phyloP scores from a whole-genome alignment of 2,329 filamentous ascomycete species.

The Davidsoniella virescens region DNA sequence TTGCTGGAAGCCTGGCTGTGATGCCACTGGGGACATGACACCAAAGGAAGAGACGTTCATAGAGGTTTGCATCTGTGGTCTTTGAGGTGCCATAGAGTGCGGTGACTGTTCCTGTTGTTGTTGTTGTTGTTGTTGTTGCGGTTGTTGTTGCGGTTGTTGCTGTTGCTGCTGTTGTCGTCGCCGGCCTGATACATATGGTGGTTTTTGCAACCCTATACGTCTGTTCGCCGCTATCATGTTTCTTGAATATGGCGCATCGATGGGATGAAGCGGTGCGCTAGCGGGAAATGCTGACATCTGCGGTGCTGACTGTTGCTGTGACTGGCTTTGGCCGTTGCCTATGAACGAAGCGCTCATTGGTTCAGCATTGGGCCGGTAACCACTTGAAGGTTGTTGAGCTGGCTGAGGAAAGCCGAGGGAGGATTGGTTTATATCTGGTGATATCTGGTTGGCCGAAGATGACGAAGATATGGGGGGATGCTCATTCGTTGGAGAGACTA shows the following conservation, averaged over 20 bases:
- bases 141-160: not conserved
- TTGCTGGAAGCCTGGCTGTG: constrained; percentile 29
- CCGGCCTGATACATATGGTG: not conserved
- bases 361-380: not conserved
- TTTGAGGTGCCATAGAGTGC: constrained; percentile 2
- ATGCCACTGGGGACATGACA: constrained; percentile 35
- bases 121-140: not conserved
- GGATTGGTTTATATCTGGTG: constrained; percentile 31
- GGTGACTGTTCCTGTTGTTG: constrained; percentile 4
- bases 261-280: constrained; percentile 9
- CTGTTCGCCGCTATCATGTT: constrained; percentile 1
- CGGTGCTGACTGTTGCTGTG: constrained; percentile 3
- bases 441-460: constrained; percentile 18
- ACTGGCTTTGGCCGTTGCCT: not conserved
- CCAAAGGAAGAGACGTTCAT: constrained; percentile 28
- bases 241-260: constrained; percentile 10
- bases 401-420: constrained; percentile 24
- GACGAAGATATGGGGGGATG: constrained; percentile 16
- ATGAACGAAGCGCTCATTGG: not conserved
- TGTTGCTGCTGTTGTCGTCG: not conserved
- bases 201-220: not conserved
- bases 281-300: constrained; percentile 15
- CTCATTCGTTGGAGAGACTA: constrained; percentile 26
- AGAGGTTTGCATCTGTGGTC: constrained; percentile 6
- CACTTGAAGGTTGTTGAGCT: constrained; percentile 17